Conservation (phyloP, 2,329 filamentous ascomycete genomes). For the Aureobasidium sp. region DNA sequence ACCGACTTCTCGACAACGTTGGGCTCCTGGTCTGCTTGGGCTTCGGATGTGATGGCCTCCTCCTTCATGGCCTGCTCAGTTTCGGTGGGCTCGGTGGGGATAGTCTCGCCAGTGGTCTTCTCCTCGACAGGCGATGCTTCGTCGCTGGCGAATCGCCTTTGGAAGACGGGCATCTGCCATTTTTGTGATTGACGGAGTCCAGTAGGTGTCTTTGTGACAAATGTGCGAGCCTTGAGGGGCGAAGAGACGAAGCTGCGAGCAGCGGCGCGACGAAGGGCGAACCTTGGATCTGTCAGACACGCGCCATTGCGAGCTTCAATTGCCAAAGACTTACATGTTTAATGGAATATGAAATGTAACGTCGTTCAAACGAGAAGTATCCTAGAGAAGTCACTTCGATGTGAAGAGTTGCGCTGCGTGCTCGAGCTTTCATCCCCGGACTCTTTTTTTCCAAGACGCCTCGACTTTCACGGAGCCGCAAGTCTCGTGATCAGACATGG, state of each 20-base stretch:
- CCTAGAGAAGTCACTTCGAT: not conserved
- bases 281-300: conserved; percentile 36
- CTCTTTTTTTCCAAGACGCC: not conserved
- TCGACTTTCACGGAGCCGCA: too few relatives aligned
- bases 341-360: not conserved
- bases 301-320: not conserved
- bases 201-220: conserved; percentile 30
- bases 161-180: conserved; percentile 31
- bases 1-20: conserved; percentile 18
- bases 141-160: conserved; percentile 43
- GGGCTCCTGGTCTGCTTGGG: conserved; percentile 4
- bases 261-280: conserved; percentile 48
- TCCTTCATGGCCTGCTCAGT: conserved; percentile 23
- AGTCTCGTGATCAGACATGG: too few relatives aligned
- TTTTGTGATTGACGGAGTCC: conserved; percentile 30
- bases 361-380: not conserved
- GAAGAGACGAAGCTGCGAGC: conserved; percentile 43
- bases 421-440: not conserved
- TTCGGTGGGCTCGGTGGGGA: conserved; percentile 23
- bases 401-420: not conserved
- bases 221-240: conserved; percentile 33
- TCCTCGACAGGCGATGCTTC: conserved; percentile 24
- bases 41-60: conserved; percentile 14
- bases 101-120: conserved; percentile 28
- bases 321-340: not conserved